Percentiles rank a stretch among this genome's conserved stretches.
Evolutionary conservation across 164 flowering plant species (phyloP).

Genomic region (Pachysandra terminalis): DNA sequence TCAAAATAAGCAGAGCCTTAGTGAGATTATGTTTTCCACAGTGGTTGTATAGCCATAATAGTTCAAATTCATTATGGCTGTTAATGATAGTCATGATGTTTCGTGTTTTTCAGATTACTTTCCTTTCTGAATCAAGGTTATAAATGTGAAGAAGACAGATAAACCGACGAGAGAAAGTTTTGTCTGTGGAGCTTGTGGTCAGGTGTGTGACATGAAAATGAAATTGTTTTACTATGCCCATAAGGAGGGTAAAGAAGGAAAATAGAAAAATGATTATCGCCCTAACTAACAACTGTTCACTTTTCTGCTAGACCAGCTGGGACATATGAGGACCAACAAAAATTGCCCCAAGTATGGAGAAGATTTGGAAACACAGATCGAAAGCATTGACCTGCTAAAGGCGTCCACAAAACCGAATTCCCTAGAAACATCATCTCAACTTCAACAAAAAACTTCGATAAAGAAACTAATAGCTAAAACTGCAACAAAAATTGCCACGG

Average conservation of each 20-base stretch:
- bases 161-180: slow-evolving; percentile 77
- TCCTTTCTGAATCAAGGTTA: slow-evolving; percentile 32
- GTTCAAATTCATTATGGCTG: too few species aligned
- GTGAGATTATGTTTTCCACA: too few species aligned
- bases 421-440: slow-evolving; percentile 38
- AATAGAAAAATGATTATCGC: not conserved
- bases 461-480: slow-evolving; percentile 55
- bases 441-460: slow-evolving; percentile 37
- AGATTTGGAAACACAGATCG: slow-evolving; percentile 54
- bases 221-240: not conserved
- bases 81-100: not conserved
- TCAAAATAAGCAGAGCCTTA: too few species aligned
- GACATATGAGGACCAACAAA: slow-evolving; percentile 98
- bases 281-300: slow-evolving; percentile 4
- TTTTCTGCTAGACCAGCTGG: slow-evolving; percentile 46
- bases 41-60: too few species aligned
- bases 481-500: slow-evolving; percentile 41
- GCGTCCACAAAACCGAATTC: slow-evolving; percentile 35
- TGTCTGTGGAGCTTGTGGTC: slow-evolving; percentile 96
- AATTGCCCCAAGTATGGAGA: slow-evolving; percentile 92
- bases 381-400: slow-evolving; percentile 47
- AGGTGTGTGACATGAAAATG: slow-evolving; percentile 43
- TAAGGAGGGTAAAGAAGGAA: not conserved
- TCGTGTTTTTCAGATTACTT: not conserved
- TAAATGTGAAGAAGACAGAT: slow-evolving; percentile 68